phyloP scores from a whole-genome alignment of 2,329 filamentous ascomycete genomes.

The Xylariaceae sp. region DNA sequence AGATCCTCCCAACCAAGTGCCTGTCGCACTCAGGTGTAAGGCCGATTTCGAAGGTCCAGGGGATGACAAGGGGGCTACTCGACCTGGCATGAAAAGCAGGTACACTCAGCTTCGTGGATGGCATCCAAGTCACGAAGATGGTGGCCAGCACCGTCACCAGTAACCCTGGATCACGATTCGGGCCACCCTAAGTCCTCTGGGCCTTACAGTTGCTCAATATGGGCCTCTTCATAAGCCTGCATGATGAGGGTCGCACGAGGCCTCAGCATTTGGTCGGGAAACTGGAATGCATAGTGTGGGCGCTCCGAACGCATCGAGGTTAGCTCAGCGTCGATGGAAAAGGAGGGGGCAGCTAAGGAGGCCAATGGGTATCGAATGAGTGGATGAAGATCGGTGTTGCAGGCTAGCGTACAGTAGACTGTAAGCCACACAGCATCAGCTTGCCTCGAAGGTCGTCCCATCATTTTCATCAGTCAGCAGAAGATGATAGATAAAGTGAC shows the following conservation, averaged over 20 bases:
- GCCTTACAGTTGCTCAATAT: conserved; percentile 12
- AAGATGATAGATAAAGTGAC: too few relatives aligned
- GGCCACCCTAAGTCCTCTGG: conserved; percentile 25
- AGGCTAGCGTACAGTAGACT: conserved; percentile 19
- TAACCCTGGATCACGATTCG: conserved; percentile 30
- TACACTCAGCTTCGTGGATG: conserved; percentile 29
- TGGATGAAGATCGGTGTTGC: conserved; percentile 24
- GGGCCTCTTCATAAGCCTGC: conserved; percentile 29
- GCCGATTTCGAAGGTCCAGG: conserved; percentile 29
- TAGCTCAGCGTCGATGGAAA: conserved; percentile 32
- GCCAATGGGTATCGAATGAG: conserved; percentile 30
- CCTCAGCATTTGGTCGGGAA: conserved; percentile 36
- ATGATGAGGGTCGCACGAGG: conserved; percentile 38
- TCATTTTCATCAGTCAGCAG: not conserved
- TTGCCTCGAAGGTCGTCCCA: not conserved
- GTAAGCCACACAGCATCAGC: conserved; percentile 14
- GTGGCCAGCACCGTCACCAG: conserved; percentile 27
- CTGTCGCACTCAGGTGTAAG: conserved; percentile 33
- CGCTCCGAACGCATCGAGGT: conserved; percentile 22
- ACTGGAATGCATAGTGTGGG: conserved; percentile 34
- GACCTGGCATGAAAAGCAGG: conserved; percentile 37
- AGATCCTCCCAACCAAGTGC: conserved; percentile 29
- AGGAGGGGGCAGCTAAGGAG: conserved; percentile 24
- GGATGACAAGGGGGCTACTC: conserved; percentile 30
- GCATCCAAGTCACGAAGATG: conserved; percentile 21